Evolutionary conservation across 345 rosid genomes (phyloP).

Genomic region (Garcia nutans): DNA sequence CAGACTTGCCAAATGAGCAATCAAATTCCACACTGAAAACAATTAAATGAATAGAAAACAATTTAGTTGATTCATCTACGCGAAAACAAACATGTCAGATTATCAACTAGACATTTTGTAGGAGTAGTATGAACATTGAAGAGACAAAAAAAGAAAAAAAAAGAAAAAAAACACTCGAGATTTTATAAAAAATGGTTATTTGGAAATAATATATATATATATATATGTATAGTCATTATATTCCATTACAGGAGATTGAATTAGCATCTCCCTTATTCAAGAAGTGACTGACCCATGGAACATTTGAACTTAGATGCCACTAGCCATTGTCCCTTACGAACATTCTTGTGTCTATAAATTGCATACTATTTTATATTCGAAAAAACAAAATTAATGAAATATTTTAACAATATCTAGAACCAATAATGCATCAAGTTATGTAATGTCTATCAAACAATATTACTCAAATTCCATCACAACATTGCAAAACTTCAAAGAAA

Average conservation of each 20-base stretch:
- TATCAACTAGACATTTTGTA: not conserved
- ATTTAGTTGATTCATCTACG: not conserved
- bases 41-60: not conserved
- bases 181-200: not conserved
- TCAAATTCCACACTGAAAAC: constrained; percentile 34
- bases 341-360: not conserved
- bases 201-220: too few relatives aligned
- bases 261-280: not conserved
- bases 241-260: not conserved
- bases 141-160: not conserved
- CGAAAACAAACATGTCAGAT: not conserved
- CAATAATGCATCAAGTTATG: not conserved
- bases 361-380: not conserved
- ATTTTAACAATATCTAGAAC: not conserved
- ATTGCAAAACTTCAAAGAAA: not conserved
- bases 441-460: not conserved
- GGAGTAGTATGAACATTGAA: not conserved
- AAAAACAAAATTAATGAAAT: not conserved
- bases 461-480: not conserved
- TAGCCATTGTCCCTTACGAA: not conserved
- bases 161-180: not conserved
- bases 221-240: too few relatives aligned
- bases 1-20: constrained; percentile 36
- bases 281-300: not conserved
- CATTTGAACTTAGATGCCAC: not conserved